Conservation (phyloP, 2,329 filamentous ascomycete genomes). For the Epichloe gansuensis region DNA sequence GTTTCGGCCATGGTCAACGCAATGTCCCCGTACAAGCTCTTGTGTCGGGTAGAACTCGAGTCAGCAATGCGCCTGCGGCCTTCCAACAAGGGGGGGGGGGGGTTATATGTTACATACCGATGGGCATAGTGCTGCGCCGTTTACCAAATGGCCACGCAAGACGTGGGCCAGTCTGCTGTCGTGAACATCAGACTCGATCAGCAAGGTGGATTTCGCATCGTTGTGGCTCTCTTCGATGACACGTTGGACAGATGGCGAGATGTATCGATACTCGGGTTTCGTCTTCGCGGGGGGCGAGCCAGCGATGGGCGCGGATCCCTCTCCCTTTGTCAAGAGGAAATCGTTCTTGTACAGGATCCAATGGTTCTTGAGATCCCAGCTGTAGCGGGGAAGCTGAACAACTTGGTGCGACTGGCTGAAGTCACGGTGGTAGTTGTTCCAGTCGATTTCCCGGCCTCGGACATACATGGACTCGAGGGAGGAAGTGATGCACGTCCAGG, state of each 20-base stretch:
- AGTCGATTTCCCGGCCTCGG: slow-evolving; percentile 34
- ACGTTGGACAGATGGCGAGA: neutral
- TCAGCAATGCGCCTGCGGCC: too few relatives aligned
- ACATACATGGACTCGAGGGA: neutral
- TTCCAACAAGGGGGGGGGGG: too few relatives aligned
- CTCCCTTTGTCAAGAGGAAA: slow-evolving; percentile 52
- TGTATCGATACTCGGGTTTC: too few relatives aligned
- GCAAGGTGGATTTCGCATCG: slow-evolving; percentile 41
- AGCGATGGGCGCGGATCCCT: slow-evolving; percentile 1
- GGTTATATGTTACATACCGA: too few relatives aligned
- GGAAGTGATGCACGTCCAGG: slow-evolving; percentile 41
- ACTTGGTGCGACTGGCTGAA: slow-evolving; percentile 29
- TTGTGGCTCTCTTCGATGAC: slow-evolving; percentile 37
- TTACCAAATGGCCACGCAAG: slow-evolving; percentile 3
- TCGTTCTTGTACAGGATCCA: slow-evolving; percentile 38
- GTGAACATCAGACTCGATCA: slow-evolving; percentile 28
- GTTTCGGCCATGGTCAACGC: too few relatives aligned
- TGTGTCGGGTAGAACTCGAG: too few relatives aligned
- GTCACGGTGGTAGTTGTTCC: slow-evolving; percentile 39
- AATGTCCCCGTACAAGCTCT: too few relatives aligned
- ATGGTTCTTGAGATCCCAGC: slow-evolving; percentile 60
- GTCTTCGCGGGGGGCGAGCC: too few relatives aligned
- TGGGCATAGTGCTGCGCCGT: neutral
- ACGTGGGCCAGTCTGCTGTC: neutral
- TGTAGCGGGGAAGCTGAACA: slow-evolving; percentile 52